Conservation (phyloP, 2,329 filamentous ascomycete genomes). For the Coniosporium tulheliwenetii region DNA sequence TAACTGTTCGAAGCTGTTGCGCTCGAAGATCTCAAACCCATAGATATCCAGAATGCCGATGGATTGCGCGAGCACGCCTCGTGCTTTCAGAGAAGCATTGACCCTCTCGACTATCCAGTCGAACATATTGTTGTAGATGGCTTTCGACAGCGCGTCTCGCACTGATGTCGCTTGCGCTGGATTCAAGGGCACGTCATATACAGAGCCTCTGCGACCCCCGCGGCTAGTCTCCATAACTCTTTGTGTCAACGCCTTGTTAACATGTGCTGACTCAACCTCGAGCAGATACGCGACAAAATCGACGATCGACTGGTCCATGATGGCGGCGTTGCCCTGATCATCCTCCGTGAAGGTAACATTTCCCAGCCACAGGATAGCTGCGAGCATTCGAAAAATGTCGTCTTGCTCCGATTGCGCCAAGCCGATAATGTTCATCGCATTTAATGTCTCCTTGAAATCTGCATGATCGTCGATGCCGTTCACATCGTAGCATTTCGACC, state of each 20-base stretch:
- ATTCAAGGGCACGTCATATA: constrained; percentile 69
- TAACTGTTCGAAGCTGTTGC: constrained; percentile 96
- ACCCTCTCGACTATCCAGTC: constrained; percentile 95
- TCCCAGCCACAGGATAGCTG: constrained; percentile 83
- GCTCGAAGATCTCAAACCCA: constrained; percentile 97
- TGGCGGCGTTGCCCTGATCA: constrained; percentile 73
- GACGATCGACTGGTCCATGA: constrained; percentile 78
- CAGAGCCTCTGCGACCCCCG: constrained; percentile 48
- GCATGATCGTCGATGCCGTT: constrained; percentile 82
- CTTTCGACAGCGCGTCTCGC: constrained; percentile 81
- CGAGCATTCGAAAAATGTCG: constrained; percentile 89
- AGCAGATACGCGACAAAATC: constrained; percentile 90
- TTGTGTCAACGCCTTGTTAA: constrained; percentile 78
- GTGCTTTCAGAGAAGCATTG: constrained; percentile 73
- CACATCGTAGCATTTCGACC: constrained; percentile 88
- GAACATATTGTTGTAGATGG: constrained; percentile 94
- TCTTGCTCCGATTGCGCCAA: constrained; percentile 80
- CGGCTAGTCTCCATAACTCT: constrained; percentile 64
- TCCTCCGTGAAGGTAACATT: constrained; percentile 88
- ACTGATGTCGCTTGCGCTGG: constrained; percentile 73
- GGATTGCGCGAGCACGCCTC: constrained; percentile 60
- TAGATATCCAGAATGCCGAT: constrained; percentile 98
- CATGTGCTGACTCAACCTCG: constrained; percentile 65
- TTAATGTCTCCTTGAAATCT: constrained; percentile 77
- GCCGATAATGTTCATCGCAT: constrained; percentile 92